A percentile compares a stretch with the other conserved stretches of the same genome.
Conservation (phyloP, 495 filamentous ascomycete genomes). For the Aspergillus taichungensis region DNA sequence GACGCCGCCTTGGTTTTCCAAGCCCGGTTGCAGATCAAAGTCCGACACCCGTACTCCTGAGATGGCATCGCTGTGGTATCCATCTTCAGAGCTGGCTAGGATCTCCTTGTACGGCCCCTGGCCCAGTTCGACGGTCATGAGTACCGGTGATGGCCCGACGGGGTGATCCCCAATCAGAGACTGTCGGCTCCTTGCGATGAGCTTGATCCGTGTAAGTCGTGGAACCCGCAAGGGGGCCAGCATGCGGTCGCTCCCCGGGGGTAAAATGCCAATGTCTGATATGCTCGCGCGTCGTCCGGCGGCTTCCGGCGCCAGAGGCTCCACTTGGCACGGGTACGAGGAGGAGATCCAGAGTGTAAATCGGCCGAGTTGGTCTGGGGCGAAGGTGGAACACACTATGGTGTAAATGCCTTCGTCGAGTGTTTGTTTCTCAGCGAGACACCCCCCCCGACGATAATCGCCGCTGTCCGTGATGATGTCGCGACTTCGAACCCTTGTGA, state of each 20-base stretch:
- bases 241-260: constrained; percentile 42
- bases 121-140: constrained; percentile 58
- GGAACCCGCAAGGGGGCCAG: constrained; percentile 40
- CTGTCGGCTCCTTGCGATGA: constrained; percentile 39
- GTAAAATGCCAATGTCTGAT: constrained; percentile 41
- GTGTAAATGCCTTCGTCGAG: constrained; percentile 70
- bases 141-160: constrained; percentile 45
- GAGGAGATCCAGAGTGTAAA: constrained; percentile 68
- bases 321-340: constrained; percentile 41
- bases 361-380: constrained; percentile 60
- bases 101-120: constrained; percentile 56
- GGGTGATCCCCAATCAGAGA: constrained; percentile 28
- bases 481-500: constrained; percentile 56
- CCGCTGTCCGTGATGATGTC: constrained; percentile 74
- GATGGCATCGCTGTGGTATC: constrained; percentile 59
- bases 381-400: constrained; percentile 80
- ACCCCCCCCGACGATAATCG: constrained; percentile 76
- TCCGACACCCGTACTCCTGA: constrained; percentile 62
- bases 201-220: constrained; percentile 49
- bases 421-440: constrained; percentile 48
- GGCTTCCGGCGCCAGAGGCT: constrained; percentile 51
- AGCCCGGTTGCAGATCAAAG: constrained; percentile 56
- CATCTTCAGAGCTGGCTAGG: constrained; percentile 49
- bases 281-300: constrained; percentile 56
- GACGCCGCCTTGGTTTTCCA: constrained; percentile 41